Evolutionary conservation across 768 basidiomycete genomes (phyloP), one percentile per base, ranked within the genome.

Genomic region (Termitomyces sp.): DNA sequence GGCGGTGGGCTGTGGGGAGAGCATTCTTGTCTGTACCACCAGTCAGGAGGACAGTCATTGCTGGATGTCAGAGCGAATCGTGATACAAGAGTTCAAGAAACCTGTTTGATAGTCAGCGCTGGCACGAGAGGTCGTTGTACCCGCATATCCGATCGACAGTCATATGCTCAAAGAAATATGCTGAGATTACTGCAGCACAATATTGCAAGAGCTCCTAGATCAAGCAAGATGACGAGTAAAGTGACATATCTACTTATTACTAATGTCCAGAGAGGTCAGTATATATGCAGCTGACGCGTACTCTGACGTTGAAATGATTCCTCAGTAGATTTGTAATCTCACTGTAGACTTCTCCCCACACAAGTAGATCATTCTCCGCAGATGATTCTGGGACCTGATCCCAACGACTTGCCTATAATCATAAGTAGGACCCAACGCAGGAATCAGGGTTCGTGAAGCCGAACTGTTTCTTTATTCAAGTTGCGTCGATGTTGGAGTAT

Each of bases 21-120:
- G 71, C 69, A 4, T 74, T 73, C 42, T 73, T 74, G 9, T 75
- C 76, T 10, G 74, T 75, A n/a, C 73, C 76, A 4, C 75, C 76
- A 53, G 68, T 72, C 63, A 76, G 61, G n/a, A 76, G 69, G 40
- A 71, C 74, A n/a, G 74, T 71, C 60, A 60, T 55, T 55, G 34
- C 34, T 8, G 47, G 34, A 7, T 6, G 32, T 46, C 10, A 4
- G 42, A 32, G 14, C 3, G 7, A 40, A 38, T 36, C 8, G 37
- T 5, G 6, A 25, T 14, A 2, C 7, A 8, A 25, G 32, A 34
- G 14, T 20, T 2, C 20, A 53, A 25, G 17, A 8, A 15, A 10
- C 17, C 31, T 2, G 34, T 9, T 10, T 46, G 10, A 46, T n/a
- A 46, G n/a, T 46, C 45, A 46, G 38, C 38, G 14, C 38, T 37